phyloP scores from a whole-genome alignment of 1,284 basidiomycete genomes.

The Fomitopsis betulina region DNA sequence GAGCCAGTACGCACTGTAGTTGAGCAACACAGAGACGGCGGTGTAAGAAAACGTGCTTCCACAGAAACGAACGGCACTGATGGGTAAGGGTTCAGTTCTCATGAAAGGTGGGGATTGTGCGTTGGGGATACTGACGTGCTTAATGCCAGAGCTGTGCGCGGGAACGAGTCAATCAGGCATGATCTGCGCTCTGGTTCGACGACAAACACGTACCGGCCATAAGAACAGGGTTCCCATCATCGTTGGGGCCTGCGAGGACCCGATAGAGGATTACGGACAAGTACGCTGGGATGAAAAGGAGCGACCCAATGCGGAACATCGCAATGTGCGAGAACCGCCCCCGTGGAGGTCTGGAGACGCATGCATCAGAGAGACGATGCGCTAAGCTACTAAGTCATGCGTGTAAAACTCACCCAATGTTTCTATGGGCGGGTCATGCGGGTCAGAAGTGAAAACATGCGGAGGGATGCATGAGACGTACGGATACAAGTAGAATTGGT shows the following conservation, averaged over 20 bases:
- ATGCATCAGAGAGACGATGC: background rate
- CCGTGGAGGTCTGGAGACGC: constrained; percentile 47
- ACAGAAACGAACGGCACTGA: constrained; percentile 69
- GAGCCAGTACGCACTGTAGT: constrained; percentile 60
- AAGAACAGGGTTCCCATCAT: constrained; percentile 61
- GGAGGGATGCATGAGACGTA: constrained; percentile 36
- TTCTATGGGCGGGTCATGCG: constrained; percentile 32
- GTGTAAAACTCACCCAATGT: constrained; percentile 43
- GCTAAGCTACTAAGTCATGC: too few relatives aligned
- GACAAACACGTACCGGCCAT: constrained; percentile 55
- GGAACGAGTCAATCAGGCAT: background rate
- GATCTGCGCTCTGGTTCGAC: background rate
- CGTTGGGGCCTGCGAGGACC: constrained; percentile 52
- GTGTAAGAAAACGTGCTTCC: constrained; percentile 78
- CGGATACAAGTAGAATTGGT: constrained; percentile 85
- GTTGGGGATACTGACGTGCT: constrained; percentile 57
- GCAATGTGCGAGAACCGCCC: constrained; percentile 80
- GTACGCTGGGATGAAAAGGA: constrained; percentile 77
- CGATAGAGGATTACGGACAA: constrained; percentile 70
- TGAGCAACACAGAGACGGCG: constrained; percentile 71
- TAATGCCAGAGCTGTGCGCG: constrained; percentile 48
- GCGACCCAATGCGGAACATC: constrained; percentile 78
- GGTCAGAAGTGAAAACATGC: constrained; percentile 10
- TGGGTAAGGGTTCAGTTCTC: background rate
- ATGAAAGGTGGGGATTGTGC: background rate